Conservation (phyloP, 2,329 filamentous ascomycete species). For the Phaeosphaeria sp. region DNA sequence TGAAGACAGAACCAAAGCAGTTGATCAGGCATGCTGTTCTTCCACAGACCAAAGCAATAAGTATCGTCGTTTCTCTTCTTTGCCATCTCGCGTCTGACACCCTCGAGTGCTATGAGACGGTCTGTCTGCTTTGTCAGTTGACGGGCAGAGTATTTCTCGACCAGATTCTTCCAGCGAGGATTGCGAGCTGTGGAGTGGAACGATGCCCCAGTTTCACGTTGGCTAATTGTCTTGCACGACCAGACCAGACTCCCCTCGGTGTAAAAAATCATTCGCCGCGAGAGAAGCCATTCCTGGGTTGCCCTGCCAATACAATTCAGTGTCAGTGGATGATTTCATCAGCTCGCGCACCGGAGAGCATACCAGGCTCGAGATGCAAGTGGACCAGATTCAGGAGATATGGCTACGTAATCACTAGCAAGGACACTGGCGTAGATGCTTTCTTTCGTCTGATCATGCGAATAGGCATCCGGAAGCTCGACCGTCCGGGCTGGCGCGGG, state of each 20-base stretch:
- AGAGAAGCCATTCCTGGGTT: slow-evolving; percentile 28
- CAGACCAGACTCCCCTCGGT: slow-evolving; percentile 22
- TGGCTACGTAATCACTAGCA: slow-evolving; percentile 13
- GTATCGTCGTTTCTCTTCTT: slow-evolving; percentile 15
- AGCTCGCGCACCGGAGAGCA: background rate
- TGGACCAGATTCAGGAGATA: slow-evolving; percentile 9
- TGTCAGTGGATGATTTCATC: background rate
- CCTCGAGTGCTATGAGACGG: slow-evolving; percentile 26
- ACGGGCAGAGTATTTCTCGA: slow-evolving; percentile 25
- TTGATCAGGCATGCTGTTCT: slow-evolving; percentile 25
- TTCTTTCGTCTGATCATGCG: slow-evolving; percentile 13
- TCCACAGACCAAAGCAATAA: slow-evolving; percentile 27
- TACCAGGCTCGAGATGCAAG: slow-evolving; percentile 21
- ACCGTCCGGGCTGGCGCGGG: slow-evolving; percentile 8
- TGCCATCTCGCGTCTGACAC: slow-evolving; percentile 2
- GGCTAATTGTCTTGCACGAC: slow-evolving; percentile 27
- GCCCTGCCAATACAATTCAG: slow-evolving; percentile 6
- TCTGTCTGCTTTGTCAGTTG: slow-evolving; percentile 13
- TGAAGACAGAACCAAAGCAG: slow-evolving; percentile 25
- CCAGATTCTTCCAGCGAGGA: slow-evolving; percentile 26
- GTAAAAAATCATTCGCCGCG: slow-evolving; percentile 29
- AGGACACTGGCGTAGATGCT: slow-evolving; percentile 17
- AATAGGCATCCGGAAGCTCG: slow-evolving; percentile 9
- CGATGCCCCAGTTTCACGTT: slow-evolving; percentile 27
- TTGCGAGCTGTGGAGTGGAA: slow-evolving; percentile 29